Percentiles rank a stretch among this genome's conserved stretches.
Conservation (phyloP, 768 basidiomycete species). For the Mycena olivaceomarginata region DNA sequence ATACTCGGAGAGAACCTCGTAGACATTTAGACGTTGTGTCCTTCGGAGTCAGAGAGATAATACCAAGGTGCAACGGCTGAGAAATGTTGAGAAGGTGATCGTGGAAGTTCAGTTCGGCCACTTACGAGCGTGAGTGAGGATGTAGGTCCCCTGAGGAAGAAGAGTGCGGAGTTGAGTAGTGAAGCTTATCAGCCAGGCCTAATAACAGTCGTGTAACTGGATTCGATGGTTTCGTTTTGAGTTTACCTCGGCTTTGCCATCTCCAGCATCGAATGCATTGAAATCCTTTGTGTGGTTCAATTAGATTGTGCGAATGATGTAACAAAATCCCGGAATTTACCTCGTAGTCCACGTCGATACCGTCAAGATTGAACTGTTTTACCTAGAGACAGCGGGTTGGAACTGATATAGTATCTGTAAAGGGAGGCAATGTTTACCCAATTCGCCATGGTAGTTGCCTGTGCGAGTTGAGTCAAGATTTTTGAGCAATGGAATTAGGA, state of each 20-base stretch:
- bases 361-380: slow-evolving; percentile 76
- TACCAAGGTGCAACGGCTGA: slow-evolving; percentile 73
- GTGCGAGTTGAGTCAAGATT: neutral
- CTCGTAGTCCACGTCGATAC: slow-evolving; percentile 87
- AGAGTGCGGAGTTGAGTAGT: slow-evolving; percentile 69
- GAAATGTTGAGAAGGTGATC: neutral
- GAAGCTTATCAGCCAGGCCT: slow-evolving; percentile 75
- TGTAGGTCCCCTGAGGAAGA: slow-evolving; percentile 69
- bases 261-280: slow-evolving; percentile 58
- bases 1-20: slow-evolving; percentile 63
- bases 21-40: neutral
- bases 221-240: slow-evolving; percentile 58
- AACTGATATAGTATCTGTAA: too few relatives aligned
- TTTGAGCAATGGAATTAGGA: neutral
- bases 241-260: slow-evolving; percentile 34
- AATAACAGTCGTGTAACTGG: slow-evolving; percentile 44
- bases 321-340: slow-evolving; percentile 43
- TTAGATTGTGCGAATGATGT: neutral
- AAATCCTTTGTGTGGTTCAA: slow-evolving; percentile 67
- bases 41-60: neutral
- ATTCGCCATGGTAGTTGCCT: slow-evolving; percentile 77
- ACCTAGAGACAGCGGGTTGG: too few relatives aligned
- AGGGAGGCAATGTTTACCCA: slow-evolving; percentile 62
- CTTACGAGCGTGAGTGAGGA: slow-evolving; percentile 75
- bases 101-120: slow-evolving; percentile 11